Conservation (phyloP, 164 flowering plant genomes). For the Stephania cephalantha region DNA sequence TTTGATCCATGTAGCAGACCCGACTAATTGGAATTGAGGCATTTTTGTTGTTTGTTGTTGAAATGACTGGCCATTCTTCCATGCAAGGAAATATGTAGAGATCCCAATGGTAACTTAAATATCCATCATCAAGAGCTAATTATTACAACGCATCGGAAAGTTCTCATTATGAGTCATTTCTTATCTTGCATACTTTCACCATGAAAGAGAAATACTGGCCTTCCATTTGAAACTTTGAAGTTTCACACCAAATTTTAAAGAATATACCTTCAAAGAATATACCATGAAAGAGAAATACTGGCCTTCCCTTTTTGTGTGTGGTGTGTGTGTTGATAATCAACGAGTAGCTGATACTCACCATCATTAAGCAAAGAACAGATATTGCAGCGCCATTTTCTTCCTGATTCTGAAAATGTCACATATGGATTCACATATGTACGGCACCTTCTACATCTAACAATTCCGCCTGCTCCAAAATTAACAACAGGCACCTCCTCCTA, state of each 20-base stretch:
- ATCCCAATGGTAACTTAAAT: not conserved
- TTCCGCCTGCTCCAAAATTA: slow-evolving; percentile 74
- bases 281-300: not conserved
- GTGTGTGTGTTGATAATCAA: not conserved
- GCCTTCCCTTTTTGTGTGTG: not conserved
- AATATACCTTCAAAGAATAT: too few species aligned
- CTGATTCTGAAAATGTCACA: slow-evolving; percentile 83
- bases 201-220: not conserved
- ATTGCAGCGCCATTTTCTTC: slow-evolving; percentile 97
- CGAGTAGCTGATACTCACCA: slow-evolving; percentile 39
- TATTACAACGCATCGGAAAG: not conserved
- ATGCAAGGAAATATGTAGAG: not conserved
- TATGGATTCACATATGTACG: slow-evolving; percentile 93
- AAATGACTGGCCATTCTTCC: too few species aligned
- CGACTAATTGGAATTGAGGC: too few species aligned
- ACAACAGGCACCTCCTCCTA: slow-evolving; percentile 94
- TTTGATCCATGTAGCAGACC: too few species aligned
- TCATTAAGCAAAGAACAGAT: slow-evolving; percentile 87
- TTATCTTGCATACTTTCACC: not conserved
- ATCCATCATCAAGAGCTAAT: not conserved
- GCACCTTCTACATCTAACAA: slow-evolving; percentile 91
- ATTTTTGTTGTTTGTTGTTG: too few species aligned
- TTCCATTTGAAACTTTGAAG: not conserved
- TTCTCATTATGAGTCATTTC: not conserved
- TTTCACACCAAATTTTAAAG: too few species aligned